Evolutionary conservation across 2,329 filamentous ascomycete genomes (phyloP).

Genomic region (Rhytidhysteron rufulum): DNA sequence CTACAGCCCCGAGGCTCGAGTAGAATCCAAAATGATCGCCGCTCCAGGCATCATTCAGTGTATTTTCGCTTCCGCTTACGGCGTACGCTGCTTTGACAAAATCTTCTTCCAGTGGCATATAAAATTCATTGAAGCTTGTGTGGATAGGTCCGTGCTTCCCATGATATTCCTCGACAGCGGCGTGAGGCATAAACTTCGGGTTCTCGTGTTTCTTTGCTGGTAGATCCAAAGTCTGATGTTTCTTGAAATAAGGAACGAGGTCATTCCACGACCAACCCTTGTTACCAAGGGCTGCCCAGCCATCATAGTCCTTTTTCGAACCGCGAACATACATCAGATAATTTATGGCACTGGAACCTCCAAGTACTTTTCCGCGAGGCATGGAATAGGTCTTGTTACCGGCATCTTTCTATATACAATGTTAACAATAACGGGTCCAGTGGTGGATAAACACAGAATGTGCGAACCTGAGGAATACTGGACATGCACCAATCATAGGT

Average conservation of each 20-base stretch:
- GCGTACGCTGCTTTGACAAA: slow-evolving; percentile 4
- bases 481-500: neutral
- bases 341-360: slow-evolving; percentile 36
- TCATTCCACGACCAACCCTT: slow-evolving; percentile 36
- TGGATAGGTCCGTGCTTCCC: slow-evolving; percentile 15
- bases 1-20: slow-evolving; percentile 13
- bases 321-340: slow-evolving; percentile 38
- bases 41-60: slow-evolving; percentile 4
- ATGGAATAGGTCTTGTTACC: neutral
- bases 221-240: slow-evolving; percentile 14
- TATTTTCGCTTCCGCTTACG: neutral
- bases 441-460: too few relatives aligned
- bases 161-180: slow-evolving; percentile 10
- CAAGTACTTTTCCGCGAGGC: slow-evolving; percentile 18
- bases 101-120: slow-evolving; percentile 1
- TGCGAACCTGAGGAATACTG: neutral
- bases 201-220: neutral
- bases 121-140: slow-evolving; percentile 8
- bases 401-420: too few relatives aligned
- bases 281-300: slow-evolving; percentile 33
- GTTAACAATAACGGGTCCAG: too few relatives aligned
- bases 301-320: slow-evolving; percentile 41
- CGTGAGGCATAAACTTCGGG: slow-evolving; percentile 1
- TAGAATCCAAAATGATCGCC: slow-evolving; percentile 19
- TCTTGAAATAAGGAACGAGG: slow-evolving; percentile 31